Conservation (phyloP, 768 basidiomycete species). For the Leucocoprinus birnbaumii region DNA sequence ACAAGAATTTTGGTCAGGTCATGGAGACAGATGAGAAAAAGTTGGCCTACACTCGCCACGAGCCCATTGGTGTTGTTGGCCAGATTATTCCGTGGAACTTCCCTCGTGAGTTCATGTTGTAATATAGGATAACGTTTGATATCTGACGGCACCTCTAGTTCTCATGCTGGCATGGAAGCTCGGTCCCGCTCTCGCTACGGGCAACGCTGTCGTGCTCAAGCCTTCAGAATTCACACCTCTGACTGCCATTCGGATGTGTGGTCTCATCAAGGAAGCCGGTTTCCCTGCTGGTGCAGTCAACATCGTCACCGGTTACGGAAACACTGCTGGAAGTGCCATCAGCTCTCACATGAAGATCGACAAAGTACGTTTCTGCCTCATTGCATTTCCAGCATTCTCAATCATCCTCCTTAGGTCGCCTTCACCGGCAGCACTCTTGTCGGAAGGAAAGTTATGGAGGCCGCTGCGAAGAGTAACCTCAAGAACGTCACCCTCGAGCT, state of each 20-base stretch:
- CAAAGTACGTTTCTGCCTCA: conserved; percentile 49
- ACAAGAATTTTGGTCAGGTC: conserved; percentile 72
- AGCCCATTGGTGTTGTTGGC: conserved; percentile 24
- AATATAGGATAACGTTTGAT: conserved; percentile 15
- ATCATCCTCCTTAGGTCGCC: conserved; percentile 42
- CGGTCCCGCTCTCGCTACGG: conserved; percentile 80
- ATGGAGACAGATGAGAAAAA: conserved; percentile 46
- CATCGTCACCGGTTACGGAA: conserved; percentile 70
- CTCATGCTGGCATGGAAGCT: conserved; percentile 75
- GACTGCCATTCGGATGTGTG: conserved; percentile 53
- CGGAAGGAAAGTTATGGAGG: conserved; percentile 78
- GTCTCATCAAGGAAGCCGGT: conserved; percentile 69
- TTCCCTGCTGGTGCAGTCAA: conserved; percentile 82
- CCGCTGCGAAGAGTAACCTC: conserved; percentile 76
- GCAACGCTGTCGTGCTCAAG: conserved; percentile 76
- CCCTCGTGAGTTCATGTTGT: conserved; percentile 34
- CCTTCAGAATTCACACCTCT: conserved; percentile 80
- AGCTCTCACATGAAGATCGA: conserved; percentile 67
- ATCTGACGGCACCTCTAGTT: too few relatives aligned
- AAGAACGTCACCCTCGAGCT: conserved; percentile 84
- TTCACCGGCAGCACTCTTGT: conserved; percentile 86
- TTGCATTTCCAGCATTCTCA: conserved; percentile 36
- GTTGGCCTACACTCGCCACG: conserved; percentile 25
- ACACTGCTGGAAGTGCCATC: conserved; percentile 68
- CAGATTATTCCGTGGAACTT: conserved; percentile 49